Conservation (phyloP, 176 grass and related monocot species). For the Hordeum marinum region DNA sequence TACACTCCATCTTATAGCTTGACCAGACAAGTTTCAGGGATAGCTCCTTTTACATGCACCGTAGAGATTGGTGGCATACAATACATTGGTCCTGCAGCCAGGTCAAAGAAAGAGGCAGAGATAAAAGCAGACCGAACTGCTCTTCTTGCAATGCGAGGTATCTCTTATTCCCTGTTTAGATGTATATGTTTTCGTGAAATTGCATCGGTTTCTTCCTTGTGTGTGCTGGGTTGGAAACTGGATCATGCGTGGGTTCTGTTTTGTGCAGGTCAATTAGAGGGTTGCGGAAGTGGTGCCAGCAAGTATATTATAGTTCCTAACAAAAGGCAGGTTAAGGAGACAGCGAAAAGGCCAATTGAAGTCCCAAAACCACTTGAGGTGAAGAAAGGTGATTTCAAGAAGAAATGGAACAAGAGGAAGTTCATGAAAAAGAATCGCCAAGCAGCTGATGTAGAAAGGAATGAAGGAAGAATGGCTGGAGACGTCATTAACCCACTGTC, state of each 20-base stretch:
- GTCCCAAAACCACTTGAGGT: slow-evolving; percentile 51
- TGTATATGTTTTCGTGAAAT: background rate
- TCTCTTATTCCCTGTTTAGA: background rate
- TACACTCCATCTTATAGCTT: slow-evolving; percentile 77
- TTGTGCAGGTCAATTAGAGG: slow-evolving; percentile 53
- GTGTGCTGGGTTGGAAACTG: background rate
- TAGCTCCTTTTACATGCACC: slow-evolving; percentile 61
- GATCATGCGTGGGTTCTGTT: background rate
- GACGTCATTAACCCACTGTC: slow-evolving; percentile 7
- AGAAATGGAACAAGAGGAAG: slow-evolving; percentile 73
- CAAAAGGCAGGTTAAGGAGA: slow-evolving; percentile 50
- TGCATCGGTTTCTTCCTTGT: background rate
- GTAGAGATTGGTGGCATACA: slow-evolving; percentile 86
- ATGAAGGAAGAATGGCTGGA: slow-evolving; percentile 23
- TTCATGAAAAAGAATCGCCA: slow-evolving; percentile 37
- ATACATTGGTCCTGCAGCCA: slow-evolving; percentile 78
- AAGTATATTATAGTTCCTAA: slow-evolving; percentile 67
- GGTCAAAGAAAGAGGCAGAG: slow-evolving; percentile 81
- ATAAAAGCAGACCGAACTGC: slow-evolving; percentile 82
- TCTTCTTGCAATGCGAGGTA: slow-evolving; percentile 88
- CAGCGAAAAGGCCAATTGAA: slow-evolving; percentile 21
- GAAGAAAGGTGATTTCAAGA: slow-evolving; percentile 56
- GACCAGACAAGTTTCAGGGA: slow-evolving; percentile 48
- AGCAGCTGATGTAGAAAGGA: slow-evolving; percentile 23
- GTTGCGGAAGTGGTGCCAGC: slow-evolving; percentile 30